Conservation (phyloP, 78 protist genomes). For the Diacronema lutheri region DNA sequence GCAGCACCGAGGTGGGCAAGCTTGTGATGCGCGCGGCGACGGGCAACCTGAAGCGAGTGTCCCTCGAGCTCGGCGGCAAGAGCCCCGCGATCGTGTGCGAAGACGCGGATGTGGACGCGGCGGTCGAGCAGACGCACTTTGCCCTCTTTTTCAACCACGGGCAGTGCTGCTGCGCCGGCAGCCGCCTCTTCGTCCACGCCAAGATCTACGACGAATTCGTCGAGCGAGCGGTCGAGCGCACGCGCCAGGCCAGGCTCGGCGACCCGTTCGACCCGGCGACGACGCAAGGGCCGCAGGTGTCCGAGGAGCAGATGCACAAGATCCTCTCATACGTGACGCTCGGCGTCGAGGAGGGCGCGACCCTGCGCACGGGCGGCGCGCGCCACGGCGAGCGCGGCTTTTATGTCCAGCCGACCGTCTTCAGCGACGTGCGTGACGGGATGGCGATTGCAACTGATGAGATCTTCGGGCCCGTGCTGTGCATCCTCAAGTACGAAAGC, state of each 20-base stretch:
- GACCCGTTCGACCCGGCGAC: constrained; percentile 1
- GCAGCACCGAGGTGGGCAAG: constrained; percentile 64
- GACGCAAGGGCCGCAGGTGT: constrained; percentile 8
- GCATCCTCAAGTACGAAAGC: not conserved
- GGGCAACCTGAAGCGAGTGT: constrained; percentile 17
- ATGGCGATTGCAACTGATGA: constrained; percentile 57
- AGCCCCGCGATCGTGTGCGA: constrained; percentile 75
- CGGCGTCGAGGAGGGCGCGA: constrained; percentile 57
- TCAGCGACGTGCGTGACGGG: constrained; percentile 38
- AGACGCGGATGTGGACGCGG: constrained; percentile 75
- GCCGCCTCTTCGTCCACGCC: constrained; percentile 65
- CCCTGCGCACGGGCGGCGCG: constrained; percentile 14
- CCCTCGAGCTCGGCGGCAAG: constrained; percentile 87
- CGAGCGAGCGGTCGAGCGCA: not conserved
- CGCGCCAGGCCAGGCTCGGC: constrained; percentile 28
- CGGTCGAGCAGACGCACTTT: constrained; percentile 35
- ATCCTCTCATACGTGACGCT: constrained; percentile 24
- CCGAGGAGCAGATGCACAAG: not conserved
- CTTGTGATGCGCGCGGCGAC: constrained; percentile 51
- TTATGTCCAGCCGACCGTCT: constrained; percentile 61
- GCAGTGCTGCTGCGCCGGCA: constrained; percentile 69
- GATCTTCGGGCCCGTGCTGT: constrained; percentile 72
- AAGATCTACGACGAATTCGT: constrained; percentile 60
- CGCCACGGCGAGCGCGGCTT: constrained; percentile 37
- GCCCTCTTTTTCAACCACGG: constrained; percentile 69